A percentile compares a stretch with the other conserved stretches of the same genome.
phyloP scores from a whole-genome alignment of 345 rosid genomes.

The Eucalyptus marginata region DNA sequence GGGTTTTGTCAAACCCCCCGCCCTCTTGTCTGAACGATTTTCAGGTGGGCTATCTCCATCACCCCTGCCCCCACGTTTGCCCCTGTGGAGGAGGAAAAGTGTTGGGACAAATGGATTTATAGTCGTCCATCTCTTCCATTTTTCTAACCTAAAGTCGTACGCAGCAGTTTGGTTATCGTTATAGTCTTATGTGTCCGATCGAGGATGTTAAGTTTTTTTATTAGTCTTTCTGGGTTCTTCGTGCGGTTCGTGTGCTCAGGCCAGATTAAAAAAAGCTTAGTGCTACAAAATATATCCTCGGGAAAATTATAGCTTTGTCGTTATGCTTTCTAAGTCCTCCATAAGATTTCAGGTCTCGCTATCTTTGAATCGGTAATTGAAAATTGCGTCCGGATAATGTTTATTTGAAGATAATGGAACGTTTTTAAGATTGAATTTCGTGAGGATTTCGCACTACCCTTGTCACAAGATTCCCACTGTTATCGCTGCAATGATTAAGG shows the following conservation, averaged over 20 bases:
- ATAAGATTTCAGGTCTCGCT: not conserved
- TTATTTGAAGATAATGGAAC: not conserved
- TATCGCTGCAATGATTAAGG: not conserved
- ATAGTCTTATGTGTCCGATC: not conserved
- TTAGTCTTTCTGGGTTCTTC: not conserved
- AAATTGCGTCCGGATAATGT: not conserved
- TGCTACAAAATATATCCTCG: not conserved
- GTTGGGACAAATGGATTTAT: not conserved
- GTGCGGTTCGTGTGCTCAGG: not conserved
- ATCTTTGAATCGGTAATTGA: not conserved
- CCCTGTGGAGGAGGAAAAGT: not conserved
- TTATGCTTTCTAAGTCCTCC: not conserved
- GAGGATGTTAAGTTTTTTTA: not conserved
- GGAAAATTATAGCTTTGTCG: not conserved
- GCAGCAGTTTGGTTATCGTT: not conserved
- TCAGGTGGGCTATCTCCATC: not conserved
- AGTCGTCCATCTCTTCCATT: not conserved
- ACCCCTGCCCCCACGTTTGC: not conserved
- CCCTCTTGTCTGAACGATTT: not conserved
- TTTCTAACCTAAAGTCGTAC: not conserved
- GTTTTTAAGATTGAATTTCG: not conserved
- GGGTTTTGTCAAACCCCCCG: not conserved
- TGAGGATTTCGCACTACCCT: not conserved
- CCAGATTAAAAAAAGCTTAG: not conserved
- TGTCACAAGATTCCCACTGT: not conserved